Base-by-base conservation (phyloP, 202 grass and related monocot species). In the Digitaria exilis region DNA sequence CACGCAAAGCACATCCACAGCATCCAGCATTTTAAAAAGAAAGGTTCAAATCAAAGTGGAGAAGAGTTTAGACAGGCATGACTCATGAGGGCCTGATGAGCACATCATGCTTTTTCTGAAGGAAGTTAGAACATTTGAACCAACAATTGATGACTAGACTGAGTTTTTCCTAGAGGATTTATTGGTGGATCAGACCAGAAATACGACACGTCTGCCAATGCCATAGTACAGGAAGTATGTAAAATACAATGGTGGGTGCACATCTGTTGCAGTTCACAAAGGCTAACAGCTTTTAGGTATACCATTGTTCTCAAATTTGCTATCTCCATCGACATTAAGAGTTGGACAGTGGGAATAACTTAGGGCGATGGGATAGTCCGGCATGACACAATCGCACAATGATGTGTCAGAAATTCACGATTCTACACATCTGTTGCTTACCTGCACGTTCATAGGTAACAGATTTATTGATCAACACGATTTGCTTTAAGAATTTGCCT, bases 101-200 rank as follows among this genome's bases (percentile, higher is more conserved):
- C 45, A 52, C 21, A 29, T 17, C 10, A 52, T n/a, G 44, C 31
- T 62, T 1, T 42, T 60, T 29, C 57, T 60, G 10, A 29, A 29
- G 25, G 57, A 70, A 28, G 4, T 16, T 24, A 59, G 56, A 4
- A 59, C 24, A 25, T 59, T 59, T 59, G 11, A 59, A 28, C 24
- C 56, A 59, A 59, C 13, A 57, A 19, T 19, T 57, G 13, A 64
- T 71, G 24, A 86, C 32, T 56, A 80, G 2, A 25, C 18, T 32
- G 71, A 14, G 25, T 60, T 75, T 61, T 55, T 31, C 5, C 42
- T 9, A 18, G 35, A 17, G 73, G 16, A 48, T 67, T 65, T 56
- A 73, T 73, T 78, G 58, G 67, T 41, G 17, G 13, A 48, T 12
- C n/a, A 66, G 48, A 46, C n/a, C 16, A 54, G 6, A 83, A 48